phyloP scores from a whole-genome alignment of 2,329 filamentous ascomycete species.

The Leptographium procerum region DNA sequence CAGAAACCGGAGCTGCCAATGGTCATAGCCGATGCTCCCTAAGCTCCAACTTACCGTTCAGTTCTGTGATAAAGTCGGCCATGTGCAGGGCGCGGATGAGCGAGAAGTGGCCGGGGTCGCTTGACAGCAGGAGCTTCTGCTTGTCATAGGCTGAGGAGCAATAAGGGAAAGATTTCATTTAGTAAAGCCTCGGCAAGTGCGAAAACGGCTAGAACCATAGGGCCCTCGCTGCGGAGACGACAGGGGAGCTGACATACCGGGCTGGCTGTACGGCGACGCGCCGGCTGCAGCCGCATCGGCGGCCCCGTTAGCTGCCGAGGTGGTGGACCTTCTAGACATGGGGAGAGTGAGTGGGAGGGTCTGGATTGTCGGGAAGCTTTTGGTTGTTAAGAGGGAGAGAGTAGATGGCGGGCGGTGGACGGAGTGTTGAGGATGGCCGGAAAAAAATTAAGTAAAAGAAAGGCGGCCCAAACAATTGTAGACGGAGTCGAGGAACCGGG shows the following conservation, averaged over 20 bases:
- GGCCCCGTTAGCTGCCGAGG: slow-evolving; percentile 10
- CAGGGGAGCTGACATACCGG: not conserved
- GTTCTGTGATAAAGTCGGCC: slow-evolving; percentile 71
- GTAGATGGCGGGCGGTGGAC: too few species aligned
- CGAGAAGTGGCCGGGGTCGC: slow-evolving; percentile 63
- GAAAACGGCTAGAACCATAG: too few species aligned
- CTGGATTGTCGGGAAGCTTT: too few species aligned
- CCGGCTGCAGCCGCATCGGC: not conserved
- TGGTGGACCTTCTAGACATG: slow-evolving; percentile 12
- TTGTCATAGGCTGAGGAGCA: slow-evolving; percentile 41
- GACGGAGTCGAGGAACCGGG: not conserved
- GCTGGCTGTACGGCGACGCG: not conserved
- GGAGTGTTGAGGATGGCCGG: too few species aligned
- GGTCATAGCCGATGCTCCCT: too few species aligned
- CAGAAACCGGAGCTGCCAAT: too few species aligned
- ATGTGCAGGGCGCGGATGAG: slow-evolving; percentile 61
- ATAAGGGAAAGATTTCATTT: not conserved
- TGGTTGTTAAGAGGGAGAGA: not conserved
- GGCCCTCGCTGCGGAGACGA: not conserved
- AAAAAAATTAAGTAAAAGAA: too few species aligned
- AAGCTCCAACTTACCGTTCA: slow-evolving; percentile 56
- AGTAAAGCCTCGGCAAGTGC: too few species aligned
- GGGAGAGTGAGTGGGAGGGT: not conserved
- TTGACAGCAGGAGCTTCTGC: slow-evolving; percentile 61
- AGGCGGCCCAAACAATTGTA: too few species aligned